phyloP scores from a whole-genome alignment of 2,329 filamentous ascomycete species.

The Aspergillus aculeatus region DNA sequence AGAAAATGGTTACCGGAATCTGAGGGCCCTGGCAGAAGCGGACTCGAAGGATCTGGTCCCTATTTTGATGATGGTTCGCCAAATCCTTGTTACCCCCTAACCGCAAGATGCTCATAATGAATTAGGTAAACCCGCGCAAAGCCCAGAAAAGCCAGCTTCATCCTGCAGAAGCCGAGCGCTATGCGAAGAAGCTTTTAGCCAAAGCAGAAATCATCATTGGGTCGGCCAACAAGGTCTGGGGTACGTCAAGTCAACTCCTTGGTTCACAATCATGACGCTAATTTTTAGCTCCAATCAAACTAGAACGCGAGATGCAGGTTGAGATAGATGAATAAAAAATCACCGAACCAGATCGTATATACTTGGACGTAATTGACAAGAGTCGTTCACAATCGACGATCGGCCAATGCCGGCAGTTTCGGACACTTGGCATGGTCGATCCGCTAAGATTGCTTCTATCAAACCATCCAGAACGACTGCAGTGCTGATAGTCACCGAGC shows the following conservation, averaged over 20 bases:
- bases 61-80: conserved; percentile 65
- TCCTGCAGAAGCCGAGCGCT: conserved; percentile 58
- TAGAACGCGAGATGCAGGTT: conserved; percentile 39
- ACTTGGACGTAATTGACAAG: neutral
- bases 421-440: neutral
- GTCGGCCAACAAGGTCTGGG: conserved; percentile 69
- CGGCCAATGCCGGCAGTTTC: neutral
- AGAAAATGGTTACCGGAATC: conserved; percentile 71
- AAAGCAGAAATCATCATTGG: conserved; percentile 69
- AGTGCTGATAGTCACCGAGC: neutral
- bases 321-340: conserved; percentile 34
- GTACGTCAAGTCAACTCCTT: conserved; percentile 24
- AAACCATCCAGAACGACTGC: neutral
- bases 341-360: neutral
- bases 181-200: conserved; percentile 61
- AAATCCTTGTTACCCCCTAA: neutral
- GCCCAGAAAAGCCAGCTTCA: conserved; percentile 50
- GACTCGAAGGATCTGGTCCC: conserved; percentile 67
- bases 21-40: conserved; percentile 68
- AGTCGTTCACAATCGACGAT: neutral
- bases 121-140: conserved; percentile 66
- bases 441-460: neutral
- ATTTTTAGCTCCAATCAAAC: conserved; percentile 3
- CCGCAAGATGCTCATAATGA: neutral
- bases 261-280: conserved; percentile 3